Evolutionary conservation across 257 asterid genomes (phyloP), one percentile per base, ranked within the genome.

Genomic region (Solanum clarkiae): DNA sequence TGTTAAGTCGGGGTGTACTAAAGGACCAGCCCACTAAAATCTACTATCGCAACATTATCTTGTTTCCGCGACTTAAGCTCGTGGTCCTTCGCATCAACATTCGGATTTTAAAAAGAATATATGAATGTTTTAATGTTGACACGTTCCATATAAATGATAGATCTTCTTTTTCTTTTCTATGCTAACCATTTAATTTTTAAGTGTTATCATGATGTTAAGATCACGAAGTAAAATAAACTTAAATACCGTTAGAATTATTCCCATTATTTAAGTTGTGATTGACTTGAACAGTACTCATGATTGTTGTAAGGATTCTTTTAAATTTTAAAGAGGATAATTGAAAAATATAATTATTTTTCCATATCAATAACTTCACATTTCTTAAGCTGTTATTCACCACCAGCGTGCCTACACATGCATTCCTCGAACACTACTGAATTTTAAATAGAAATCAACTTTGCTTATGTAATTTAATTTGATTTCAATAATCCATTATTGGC

Each of bases 31-130:
- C 40, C 40, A 36, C 40, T 36, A 36, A 4, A 36, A 49, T 9
- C 10, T 63, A 63, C 0, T 63, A 26, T 12, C 10, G 15, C 5
- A 26, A 26, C 0, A 12, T 26, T 6, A 13, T 26, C 0, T 24
- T 12, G 2, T 3, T 26, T 63, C 0, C 44, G 2, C 2, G 0
- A 13, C 5, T 63, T 63, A 40, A 13, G 4, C 5, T 18, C 0
- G 13, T 20, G 0, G 20, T 26, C 6, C 13, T 8, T 57, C 24
- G 3, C 65, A 57, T 57, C 65, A 57, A 57, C 2, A 20, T 57
- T 8, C 6, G 20, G 13, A 57, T 20, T 18, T 20, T 57, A 57
- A 20, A 57, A 57, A 59, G 66, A 59, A 59, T 59, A 59, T 20
- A 20, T 10, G 66, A n/a, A 59, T 10, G 7, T n/a, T 57, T n/a